Conservation (phyloP, 2,329 filamentous ascomycete genomes). For the Aspergillus costaricaensis region DNA sequence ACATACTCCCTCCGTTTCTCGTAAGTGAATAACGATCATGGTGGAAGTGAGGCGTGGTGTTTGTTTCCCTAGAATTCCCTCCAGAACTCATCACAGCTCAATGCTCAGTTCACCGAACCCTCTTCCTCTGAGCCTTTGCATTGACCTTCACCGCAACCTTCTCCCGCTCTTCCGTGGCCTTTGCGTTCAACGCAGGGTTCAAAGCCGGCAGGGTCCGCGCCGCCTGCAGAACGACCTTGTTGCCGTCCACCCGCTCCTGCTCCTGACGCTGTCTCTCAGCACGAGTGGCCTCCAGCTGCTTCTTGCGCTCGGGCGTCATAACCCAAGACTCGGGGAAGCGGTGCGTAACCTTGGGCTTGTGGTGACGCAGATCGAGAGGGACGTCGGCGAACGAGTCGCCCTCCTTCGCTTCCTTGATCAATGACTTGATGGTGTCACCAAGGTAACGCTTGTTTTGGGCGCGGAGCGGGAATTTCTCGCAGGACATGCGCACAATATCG, state of each 20-base stretch:
- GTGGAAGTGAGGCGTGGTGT: not conserved
- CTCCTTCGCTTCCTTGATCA: slow-evolving; percentile 77
- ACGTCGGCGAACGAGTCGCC: slow-evolving; percentile 84
- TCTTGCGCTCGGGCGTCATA: slow-evolving; percentile 69
- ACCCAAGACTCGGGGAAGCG: slow-evolving; percentile 82
- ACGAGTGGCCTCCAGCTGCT: slow-evolving; percentile 65
- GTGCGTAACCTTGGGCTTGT: slow-evolving; percentile 66
- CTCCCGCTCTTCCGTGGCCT: slow-evolving; percentile 23
- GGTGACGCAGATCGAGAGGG: slow-evolving; percentile 84
- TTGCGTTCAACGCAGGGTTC: slow-evolving; percentile 32
- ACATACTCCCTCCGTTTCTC: not conserved
- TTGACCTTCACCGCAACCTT: slow-evolving; percentile 23
- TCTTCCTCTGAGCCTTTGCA: slow-evolving; percentile 21
- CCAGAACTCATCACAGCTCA: not conserved
- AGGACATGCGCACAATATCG: slow-evolving; percentile 82
- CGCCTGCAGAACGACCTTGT: slow-evolving; percentile 41
- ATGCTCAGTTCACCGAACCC: slow-evolving; percentile 13
- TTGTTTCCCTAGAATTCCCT: too few species aligned
- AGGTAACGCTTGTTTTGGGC: slow-evolving; percentile 98
- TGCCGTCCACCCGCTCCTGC: slow-evolving; percentile 58
- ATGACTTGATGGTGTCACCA: slow-evolving; percentile 70
- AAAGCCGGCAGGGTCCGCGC: slow-evolving; percentile 34
- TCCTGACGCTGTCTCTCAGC: slow-evolving; percentile 56
- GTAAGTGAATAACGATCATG: not conserved
- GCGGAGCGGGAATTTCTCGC: slow-evolving; percentile 82